Conservation (phyloP, 495 filamentous ascomycete genomes). For the Staphylotrichum longicolle region DNA sequence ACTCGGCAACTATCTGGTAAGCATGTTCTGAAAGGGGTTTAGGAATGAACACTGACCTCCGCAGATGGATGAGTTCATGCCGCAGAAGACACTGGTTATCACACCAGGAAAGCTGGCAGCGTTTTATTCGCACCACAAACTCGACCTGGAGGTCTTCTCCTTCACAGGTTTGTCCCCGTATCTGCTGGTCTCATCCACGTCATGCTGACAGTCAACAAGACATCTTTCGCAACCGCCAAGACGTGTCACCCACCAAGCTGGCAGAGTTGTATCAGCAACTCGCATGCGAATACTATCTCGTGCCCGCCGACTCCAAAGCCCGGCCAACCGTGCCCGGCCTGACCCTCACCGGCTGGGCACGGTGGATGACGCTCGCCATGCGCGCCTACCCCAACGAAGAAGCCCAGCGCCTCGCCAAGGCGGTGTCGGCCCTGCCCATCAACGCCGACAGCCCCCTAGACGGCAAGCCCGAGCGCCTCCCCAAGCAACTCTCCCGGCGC, state of each 20-base stretch:
- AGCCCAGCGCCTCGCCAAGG: slow-evolving; percentile 67
- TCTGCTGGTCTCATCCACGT: not conserved
- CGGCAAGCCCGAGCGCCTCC: slow-evolving; percentile 70
- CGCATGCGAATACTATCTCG: slow-evolving; percentile 75
- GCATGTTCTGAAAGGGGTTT: slow-evolving; percentile 19
- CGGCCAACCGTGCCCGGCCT: slow-evolving; percentile 71
- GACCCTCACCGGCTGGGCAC: slow-evolving; percentile 75
- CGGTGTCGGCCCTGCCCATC: slow-evolving; percentile 73
- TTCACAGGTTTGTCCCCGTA: slow-evolving; percentile 35
- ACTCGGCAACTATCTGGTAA: slow-evolving; percentile 75
- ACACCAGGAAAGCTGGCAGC: slow-evolving; percentile 74
- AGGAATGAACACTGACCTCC: not conserved
- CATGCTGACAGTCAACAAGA: slow-evolving; percentile 1
- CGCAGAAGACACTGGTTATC: slow-evolving; percentile 73
- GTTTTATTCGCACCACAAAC: slow-evolving; percentile 67
- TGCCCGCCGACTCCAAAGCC: slow-evolving; percentile 59
- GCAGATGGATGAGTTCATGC: slow-evolving; percentile 75
- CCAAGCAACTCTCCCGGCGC: slow-evolving; percentile 71
- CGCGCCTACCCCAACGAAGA: slow-evolving; percentile 77
- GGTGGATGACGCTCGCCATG: slow-evolving; percentile 73
- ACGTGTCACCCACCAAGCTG: slow-evolving; percentile 43
- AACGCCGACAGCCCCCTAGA: slow-evolving; percentile 56
- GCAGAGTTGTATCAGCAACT: slow-evolving; percentile 70
- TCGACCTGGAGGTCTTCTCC: slow-evolving; percentile 56
- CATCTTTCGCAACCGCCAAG: slow-evolving; percentile 26